Base-by-base conservation (phyloP, 176 grass and related monocot genomes). In the Tillandsia fasciculata region DNA sequence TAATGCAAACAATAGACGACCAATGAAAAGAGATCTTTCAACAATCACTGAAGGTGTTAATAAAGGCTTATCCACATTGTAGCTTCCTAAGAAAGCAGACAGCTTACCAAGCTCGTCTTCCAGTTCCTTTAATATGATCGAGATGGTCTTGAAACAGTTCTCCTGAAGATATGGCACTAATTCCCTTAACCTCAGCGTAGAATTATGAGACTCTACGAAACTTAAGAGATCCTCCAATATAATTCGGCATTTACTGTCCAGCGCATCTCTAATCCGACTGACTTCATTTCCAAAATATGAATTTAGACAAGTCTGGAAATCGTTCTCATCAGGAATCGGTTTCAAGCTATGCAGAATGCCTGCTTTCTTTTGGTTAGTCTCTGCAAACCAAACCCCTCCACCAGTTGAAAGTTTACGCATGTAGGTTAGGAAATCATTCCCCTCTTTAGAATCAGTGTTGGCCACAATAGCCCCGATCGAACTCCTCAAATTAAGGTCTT, bases 181-280 rank as follows among this genome's bases (percentile, higher is more conserved):
- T 56, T 90, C 90, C 72, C 87, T 93, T 48, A 99, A 76, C 76
- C 94, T 93, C 2, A 72, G 57, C 66, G 71, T 76, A 70, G 94
- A 93, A 87, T 93, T 99, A 64, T 88, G 85, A 50, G 95, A 99
- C 76, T 94, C 95, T 61, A 99, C 85, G 79, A 93, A 99, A 63
- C 82, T 80, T 65, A 99, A 77, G 51, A 93, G 75, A 75, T 99
- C 94, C 63, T 99, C 94, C 51, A 99, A 81, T 82, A 93, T 99
- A 71, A 53, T 79, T 70, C 84, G 84, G 74, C 94, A 99, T 90
- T 99, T 99, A 69, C 72, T 88, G 54, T 99, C 94, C 69, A 90
- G 72, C 82, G 83, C 90, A 87, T 82, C 77, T 79, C 82, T 90
- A 57, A 99, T 90, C 64, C 79, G 64, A 53, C 77, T 99, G 81